A percentile compares a stretch with the other conserved stretches of the same genome.
These are phyloP conservation scores for Daedalea quercina DNA, from an alignment of 768 basidiomycete genomes.

Conservation along the genomic window DNA sequence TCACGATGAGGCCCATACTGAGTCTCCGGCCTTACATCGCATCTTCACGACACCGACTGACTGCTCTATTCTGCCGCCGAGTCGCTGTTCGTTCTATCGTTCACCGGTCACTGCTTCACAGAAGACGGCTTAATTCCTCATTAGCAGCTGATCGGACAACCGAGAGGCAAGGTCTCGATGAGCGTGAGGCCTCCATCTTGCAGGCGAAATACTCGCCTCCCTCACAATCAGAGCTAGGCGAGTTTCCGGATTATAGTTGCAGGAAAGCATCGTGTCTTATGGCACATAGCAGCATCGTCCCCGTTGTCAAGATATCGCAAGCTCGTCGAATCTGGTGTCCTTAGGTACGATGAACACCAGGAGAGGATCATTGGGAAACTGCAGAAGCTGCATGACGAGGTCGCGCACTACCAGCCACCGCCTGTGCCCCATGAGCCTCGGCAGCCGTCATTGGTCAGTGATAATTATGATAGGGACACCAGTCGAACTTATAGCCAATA, in stretches of 20 bases:
- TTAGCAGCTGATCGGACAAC: slow-evolving; percentile 1
- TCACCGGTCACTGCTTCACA: neutral
- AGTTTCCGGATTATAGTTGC: neutral
- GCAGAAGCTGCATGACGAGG: slow-evolving; percentile 68
- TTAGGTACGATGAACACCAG: slow-evolving; percentile 81
- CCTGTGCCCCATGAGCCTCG: slow-evolving; percentile 38
- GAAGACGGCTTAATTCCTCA: slow-evolving; percentile 6
- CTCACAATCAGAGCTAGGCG: neutral
- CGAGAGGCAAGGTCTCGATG: neutral
- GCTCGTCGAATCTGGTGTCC: slow-evolving; percentile 41
- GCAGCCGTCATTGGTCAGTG: slow-evolving; percentile 27
- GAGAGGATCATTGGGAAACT: slow-evolving; percentile 76
- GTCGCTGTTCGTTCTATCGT: slow-evolving; percentile 1
- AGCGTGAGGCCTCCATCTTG: slow-evolving; percentile 1
- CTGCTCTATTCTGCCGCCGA: neutral
- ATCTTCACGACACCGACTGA: neutral
- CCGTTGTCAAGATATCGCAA: slow-evolving; percentile 36
- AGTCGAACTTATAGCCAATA: slow-evolving; percentile 1
- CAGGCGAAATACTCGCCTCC: neutral
- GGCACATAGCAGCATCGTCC: slow-evolving; percentile 7
- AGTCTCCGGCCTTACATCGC: neutral
- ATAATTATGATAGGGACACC: neutral
- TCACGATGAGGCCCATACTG: neutral
- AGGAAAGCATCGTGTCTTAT: too few species aligned
- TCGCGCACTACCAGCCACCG: slow-evolving; percentile 68